phyloP scores from a whole-genome alignment of 225 moss, liverwort and hornwort species.

The Rhytidiadelphus loreus region DNA sequence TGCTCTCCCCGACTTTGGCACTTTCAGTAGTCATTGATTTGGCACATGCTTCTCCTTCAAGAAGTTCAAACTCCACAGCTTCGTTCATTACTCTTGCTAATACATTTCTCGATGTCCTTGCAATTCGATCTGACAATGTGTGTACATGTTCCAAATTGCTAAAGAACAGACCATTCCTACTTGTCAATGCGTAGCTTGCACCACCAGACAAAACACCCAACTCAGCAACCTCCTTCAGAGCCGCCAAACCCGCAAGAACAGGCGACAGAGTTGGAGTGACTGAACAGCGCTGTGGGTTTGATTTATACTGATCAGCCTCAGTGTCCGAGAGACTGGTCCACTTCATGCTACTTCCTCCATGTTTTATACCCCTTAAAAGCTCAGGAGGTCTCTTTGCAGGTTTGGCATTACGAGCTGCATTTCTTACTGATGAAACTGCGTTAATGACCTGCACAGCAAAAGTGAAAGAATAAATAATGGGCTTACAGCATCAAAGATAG shows the following conservation, averaged over 20 bases:
- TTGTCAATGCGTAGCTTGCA: constrained; percentile 3
- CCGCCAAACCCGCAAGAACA: constrained; percentile 51
- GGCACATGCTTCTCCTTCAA: constrained; percentile 52
- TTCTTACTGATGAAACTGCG: constrained; percentile 27
- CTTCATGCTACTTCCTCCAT: constrained; percentile 5
- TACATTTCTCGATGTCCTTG: constrained; percentile 53
- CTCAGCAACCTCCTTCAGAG: constrained; percentile 57
- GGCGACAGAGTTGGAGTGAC: constrained; percentile 20
- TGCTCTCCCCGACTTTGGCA: constrained; percentile 34
- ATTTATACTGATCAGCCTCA: constrained; percentile 42
- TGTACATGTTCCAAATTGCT: constrained; percentile 53
- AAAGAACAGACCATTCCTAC: constrained; percentile 22
- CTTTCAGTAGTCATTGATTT: constrained; percentile 18
- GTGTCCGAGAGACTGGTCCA: constrained; percentile 68
- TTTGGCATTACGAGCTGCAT: constrained; percentile 10
- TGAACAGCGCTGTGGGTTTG: neutral
- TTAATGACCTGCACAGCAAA: constrained; percentile 35
- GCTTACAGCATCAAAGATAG: neutral
- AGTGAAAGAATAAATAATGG: neutral
- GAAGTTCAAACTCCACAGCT: constrained; percentile 67
- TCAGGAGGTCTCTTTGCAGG: constrained; percentile 8
- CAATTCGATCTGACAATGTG: constrained; percentile 56
- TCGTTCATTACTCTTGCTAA: constrained; percentile 70
- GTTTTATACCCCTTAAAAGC: neutral
- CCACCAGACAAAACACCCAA: constrained; percentile 34